These are phyloP conservation scores for Gossypioides kirkii DNA, from an alignment of 345 rosid species.

Conservation along the genomic window DNA sequence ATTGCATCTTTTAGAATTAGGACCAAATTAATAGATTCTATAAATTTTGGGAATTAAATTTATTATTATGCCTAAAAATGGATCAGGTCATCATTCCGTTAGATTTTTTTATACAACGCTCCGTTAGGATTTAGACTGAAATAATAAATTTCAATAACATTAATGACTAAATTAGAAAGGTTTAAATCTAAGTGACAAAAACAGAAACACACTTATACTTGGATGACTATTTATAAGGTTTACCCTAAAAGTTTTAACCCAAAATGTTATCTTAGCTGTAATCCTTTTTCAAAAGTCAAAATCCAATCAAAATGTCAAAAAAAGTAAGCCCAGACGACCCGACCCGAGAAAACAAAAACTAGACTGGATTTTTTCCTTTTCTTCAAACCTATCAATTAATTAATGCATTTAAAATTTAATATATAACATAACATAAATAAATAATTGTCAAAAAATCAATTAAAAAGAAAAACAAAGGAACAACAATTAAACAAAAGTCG, in stretches of 20 bases:
- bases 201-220: too few species aligned
- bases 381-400: background rate
- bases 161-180: too few species aligned
- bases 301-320: background rate
- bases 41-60: fast-evolving
- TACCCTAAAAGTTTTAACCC: too few species aligned
- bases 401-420: background rate
- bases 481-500: conserved; percentile 10
- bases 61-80: too few species aligned
- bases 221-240: too few species aligned
- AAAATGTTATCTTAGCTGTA: background rate
- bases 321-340: background rate
- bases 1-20: too few species aligned
- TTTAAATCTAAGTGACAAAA: too few species aligned
- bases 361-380: background rate
- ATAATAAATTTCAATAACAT: too few species aligned
- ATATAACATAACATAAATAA: background rate
- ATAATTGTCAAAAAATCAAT: background rate
- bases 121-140: too few species aligned
- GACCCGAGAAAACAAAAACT: background rate
- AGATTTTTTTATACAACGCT: too few species aligned
- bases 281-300: background rate
- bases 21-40: too few species aligned
- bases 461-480: background rate
- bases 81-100: fast-evolving